These are phyloP conservation scores for apple (Malus domestica) DNA, from an alignment of 306 rosid genomes.

Conservation along the genomic window ASM211411v1 NC_041805.1:2475001-2475500, in stretches of 20 bases:
- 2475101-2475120: not conserved
- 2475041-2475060: slow-evolving; percentile 22
- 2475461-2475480: slow-evolving; percentile 46
- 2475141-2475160: not conserved
- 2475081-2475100: slow-evolving; percentile 1
- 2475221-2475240: not conserved
- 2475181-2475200: not conserved
- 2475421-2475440: not conserved
- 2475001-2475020: slow-evolving; percentile 6
- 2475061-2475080: slow-evolving; percentile 33
- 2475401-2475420: not conserved
- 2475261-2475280: not conserved
- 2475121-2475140: slow-evolving; percentile 3
- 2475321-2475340: slow-evolving; percentile 38
- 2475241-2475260: not conserved
- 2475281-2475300: not conserved
- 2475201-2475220: not conserved
- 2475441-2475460: not conserved
- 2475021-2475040: slow-evolving; percentile 35
- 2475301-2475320: slow-evolving; percentile 24
- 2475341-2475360: slow-evolving; percentile 17
- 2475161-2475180: not conserved
- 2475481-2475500: slow-evolving; percentile 74
- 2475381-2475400: not conserved
- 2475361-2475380: not conserved